Base-by-base conservation (phyloP, 306 rosid genomes). In the Abrus precatorius region DNA sequence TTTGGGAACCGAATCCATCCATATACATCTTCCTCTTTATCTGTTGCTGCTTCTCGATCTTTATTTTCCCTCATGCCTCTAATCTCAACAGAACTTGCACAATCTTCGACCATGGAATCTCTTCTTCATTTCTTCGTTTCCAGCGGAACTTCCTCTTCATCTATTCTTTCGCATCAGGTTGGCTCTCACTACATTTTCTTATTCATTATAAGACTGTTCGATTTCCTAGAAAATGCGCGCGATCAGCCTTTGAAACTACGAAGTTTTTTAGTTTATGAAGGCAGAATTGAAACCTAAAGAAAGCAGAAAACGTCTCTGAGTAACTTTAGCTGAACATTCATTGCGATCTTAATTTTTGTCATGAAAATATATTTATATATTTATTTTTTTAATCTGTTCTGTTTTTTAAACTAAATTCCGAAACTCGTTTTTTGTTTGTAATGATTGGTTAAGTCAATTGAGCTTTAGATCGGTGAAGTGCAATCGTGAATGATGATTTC, bases 81-180 rank as follows among this genome's bases (percentile, higher is more conserved):
- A 87, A 70, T 71, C 74, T 81, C 57, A 79, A 63, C 76, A 76
- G 89, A 79, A 67, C 88, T 48, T 80, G 94, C 50, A 64, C 87
- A 34, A 67, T 89, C 80, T 89, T 93, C 89, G 98, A 91, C 84
- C 93, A 88, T 78, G 98, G 93, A 80, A 40, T 76, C 81, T 89
- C 92, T 52, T 80, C 94, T 74, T 82, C 97, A 6, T 89, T 91
- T 68, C 81, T 75, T 50, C 92, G 90, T 66, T 93, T 90, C 87
- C 97, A 90, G 84, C 84, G 92, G 36, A 89, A 82, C 83, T 90
- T 92, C 87, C 89, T 93, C 71, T 71, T 91, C 59, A 49, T 92
- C 48, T 90, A 87, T 76, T 89, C 93, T 66, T 87, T 95, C 48
- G 97, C 93, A 75, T 93, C 98, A 81, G 97, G 99, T 92, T 50